Conservation (phyloP, 306 rosid species). For the Psophocarpus tetragonolobus region DNA sequence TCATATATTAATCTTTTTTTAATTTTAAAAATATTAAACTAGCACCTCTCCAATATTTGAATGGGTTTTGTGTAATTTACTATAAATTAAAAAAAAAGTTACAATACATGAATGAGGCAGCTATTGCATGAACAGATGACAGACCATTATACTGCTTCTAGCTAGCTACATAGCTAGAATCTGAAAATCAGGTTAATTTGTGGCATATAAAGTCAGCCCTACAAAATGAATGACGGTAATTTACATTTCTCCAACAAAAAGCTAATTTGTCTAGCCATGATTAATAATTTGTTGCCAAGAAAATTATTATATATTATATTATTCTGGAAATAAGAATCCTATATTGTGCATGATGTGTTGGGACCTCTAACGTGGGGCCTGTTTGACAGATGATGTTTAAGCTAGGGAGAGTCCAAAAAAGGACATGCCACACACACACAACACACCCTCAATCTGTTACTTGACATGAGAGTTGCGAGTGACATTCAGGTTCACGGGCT, state of each 20-base stretch:
- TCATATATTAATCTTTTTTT: too few relatives aligned
- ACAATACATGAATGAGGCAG: not conserved
- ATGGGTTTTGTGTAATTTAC: too few relatives aligned
- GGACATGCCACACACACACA: conserved; percentile 36
- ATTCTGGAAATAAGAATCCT: conserved; percentile 18
- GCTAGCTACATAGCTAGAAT: conserved; percentile 17
- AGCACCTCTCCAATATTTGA: too few relatives aligned
- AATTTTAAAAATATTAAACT: too few relatives aligned
- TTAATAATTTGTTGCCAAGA: not conserved
- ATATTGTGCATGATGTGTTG: conserved; percentile 18
- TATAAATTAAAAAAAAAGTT: too few relatives aligned
- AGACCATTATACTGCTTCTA: conserved; percentile 25
- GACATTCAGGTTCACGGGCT: conserved; percentile 71
- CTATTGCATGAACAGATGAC: conserved; percentile 13
- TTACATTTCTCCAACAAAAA: not conserved
- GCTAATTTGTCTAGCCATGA: not conserved
- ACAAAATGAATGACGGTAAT: conserved; percentile 22
- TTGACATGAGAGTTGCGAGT: conserved; percentile 50
- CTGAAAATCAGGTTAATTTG: not conserved
- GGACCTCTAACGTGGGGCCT: not conserved
- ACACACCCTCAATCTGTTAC: conserved; percentile 30
- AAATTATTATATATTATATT: not conserved
- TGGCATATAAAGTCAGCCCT: conserved; percentile 37
- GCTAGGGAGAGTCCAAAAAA: conserved; percentile 35
- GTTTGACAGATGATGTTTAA: conserved; percentile 35